These are phyloP conservation scores for Ceratobasidium papillatum DNA, from an alignment of 1,284 basidiomycete species.

Conservation along the genomic window DNA sequence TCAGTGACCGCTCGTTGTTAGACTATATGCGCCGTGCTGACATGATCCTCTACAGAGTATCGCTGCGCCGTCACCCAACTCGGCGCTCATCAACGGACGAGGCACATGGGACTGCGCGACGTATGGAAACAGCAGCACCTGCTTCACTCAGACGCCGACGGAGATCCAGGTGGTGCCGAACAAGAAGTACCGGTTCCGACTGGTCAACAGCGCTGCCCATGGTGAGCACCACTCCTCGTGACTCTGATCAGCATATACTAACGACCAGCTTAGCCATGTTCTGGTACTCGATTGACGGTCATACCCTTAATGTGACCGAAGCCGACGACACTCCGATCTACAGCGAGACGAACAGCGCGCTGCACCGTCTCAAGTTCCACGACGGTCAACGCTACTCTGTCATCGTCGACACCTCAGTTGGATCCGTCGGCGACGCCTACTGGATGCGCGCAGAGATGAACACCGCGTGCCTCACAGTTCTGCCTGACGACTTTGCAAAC, in stretches of 20 bases:
- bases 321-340: slow-evolving; percentile 31
- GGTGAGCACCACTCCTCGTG: slow-evolving; percentile 43
- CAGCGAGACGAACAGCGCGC: slow-evolving; percentile 30
- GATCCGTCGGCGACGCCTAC: slow-evolving; percentile 50
- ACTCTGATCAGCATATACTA: not conserved
- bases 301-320: slow-evolving; percentile 42
- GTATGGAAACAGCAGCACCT: slow-evolving; percentile 40
- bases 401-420: slow-evolving; percentile 54
- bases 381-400: slow-evolving; percentile 62
- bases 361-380: slow-evolving; percentile 51
- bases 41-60: slow-evolving; percentile 34
- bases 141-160: slow-evolving; percentile 45
- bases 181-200: slow-evolving; percentile 53
- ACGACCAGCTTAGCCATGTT: slow-evolving; percentile 12
- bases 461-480: slow-evolving; percentile 51
- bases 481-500: slow-evolving; percentile 49
- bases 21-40: slow-evolving; percentile 41
- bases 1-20: not conserved
- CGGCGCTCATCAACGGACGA: slow-evolving; percentile 51
- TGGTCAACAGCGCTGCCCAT: slow-evolving; percentile 53
- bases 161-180: slow-evolving; percentile 43
- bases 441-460: slow-evolving; percentile 57
- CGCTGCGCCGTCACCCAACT: slow-evolving; percentile 50
- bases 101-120: slow-evolving; percentile 46
- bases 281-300: slow-evolving; percentile 46